These are phyloP conservation scores for Phytophthora fragariaefolia DNA, from an alignment of 352 stramenopile species.

Conservation along the genomic window DNA sequence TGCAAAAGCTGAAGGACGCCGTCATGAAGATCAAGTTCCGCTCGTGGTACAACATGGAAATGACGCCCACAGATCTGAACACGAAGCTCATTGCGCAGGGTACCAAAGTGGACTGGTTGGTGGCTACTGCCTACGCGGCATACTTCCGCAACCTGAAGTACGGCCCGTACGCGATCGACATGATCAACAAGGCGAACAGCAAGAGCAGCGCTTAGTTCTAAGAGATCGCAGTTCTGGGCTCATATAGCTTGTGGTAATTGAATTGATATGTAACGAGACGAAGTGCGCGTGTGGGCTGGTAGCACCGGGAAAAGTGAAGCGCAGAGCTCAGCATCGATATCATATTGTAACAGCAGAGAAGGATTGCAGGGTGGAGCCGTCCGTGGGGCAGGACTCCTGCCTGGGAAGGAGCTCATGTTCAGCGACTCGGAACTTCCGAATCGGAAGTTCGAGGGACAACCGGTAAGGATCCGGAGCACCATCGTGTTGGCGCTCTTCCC, in stretches of 20 bases:
- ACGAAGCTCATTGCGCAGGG: background rate
- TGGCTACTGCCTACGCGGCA: conserved; percentile 10
- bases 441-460: too few species aligned
- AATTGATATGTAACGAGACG: conserved; percentile 9
- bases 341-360: too few species aligned
- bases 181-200: background rate
- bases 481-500: background rate
- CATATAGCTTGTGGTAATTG: background rate
- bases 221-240: background rate
- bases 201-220: background rate
- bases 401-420: background rate
- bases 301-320: background rate
- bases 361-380: background rate
- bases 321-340: too few species aligned
- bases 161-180: conserved; percentile 10
- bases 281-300: background rate
- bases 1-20: background rate
- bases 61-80: conserved; percentile 9
- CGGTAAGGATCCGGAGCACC: conserved; percentile 4
- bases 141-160: conserved; percentile 20
- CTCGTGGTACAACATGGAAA: conserved; percentile 6
- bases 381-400: background rate
- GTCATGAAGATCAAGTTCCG: conserved; percentile 13
- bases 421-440: too few species aligned
- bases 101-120: conserved; percentile 3